These are phyloP conservation scores for Rhodotorula sp. DNA, from an alignment of 1,284 basidiomycete genomes.

Conservation along the genomic window DNA sequence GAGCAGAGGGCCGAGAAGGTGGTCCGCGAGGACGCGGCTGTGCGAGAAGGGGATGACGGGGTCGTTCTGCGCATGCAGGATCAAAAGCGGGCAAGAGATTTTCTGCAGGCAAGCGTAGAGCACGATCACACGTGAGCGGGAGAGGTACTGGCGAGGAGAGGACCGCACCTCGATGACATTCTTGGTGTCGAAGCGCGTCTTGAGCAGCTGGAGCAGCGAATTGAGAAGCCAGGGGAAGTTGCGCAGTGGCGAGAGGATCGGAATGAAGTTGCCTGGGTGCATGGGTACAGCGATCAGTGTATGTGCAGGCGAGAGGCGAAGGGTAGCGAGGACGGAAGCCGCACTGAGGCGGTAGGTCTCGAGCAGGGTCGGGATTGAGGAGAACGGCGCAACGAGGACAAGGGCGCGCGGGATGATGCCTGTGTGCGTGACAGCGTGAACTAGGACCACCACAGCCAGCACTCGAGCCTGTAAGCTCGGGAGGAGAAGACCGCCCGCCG, in stretches of 20 bases:
- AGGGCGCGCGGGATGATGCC: conserved; percentile 60
- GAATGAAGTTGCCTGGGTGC: conserved; percentile 57
- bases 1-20: conserved; percentile 64
- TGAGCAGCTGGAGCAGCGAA: conserved; percentile 61
- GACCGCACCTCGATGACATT: conserved; percentile 60
- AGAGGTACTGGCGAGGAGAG: conserved; percentile 50
- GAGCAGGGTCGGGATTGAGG: conserved; percentile 65
- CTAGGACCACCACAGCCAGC: too few relatives aligned
- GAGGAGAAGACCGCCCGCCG: too few relatives aligned
- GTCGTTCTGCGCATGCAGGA: conserved; percentile 80
- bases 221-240: conserved; percentile 55
- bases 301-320: neutral
- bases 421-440: neutral
- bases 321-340: neutral
- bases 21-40: conserved; percentile 60
- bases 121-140: conserved; percentile 69
- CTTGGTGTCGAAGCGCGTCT: conserved; percentile 68
- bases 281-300: neutral
- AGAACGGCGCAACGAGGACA: conserved; percentile 76
- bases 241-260: conserved; percentile 69
- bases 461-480: too few relatives aligned
- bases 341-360: conserved; percentile 62
- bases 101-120: too few relatives aligned
- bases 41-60: conserved; percentile 73
- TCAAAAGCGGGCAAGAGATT: conserved; percentile 67